A percentile compares a stretch with the other conserved stretches of the same genome.
Evolutionary conservation across 495 filamentous ascomycete species (phyloP).

Genomic region (Penicillium paradoxum): DNA sequence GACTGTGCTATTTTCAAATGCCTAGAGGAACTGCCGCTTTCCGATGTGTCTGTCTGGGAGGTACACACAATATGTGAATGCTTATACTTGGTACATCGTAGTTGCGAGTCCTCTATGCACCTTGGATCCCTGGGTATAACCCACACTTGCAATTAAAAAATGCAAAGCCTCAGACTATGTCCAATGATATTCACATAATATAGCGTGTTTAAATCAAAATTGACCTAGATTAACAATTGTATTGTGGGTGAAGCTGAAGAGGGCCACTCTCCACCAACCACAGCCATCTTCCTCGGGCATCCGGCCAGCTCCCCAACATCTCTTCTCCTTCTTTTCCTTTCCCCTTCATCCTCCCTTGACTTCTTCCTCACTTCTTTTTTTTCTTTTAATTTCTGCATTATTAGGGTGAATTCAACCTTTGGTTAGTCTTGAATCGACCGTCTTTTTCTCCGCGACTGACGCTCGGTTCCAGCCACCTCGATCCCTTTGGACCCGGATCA

Average conservation of each 20-base stretch:
- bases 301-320: conserved; percentile 23
- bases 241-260: conserved; percentile 27
- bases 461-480: conserved; percentile 51
- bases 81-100: not conserved
- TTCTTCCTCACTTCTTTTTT: conserved; percentile 33
- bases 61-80: too few species aligned
- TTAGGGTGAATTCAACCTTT: conserved; percentile 7
- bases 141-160: not conserved
- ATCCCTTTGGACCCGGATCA: conserved; percentile 46
- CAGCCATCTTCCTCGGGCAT: conserved; percentile 23
- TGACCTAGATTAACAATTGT: conserved; percentile 11
- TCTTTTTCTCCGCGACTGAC: conserved; percentile 30
- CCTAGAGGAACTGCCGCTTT: conserved; percentile 6
- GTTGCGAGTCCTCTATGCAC: not conserved
- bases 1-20: conserved; percentile 13
- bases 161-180: not conserved
- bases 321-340: conserved; percentile 25
- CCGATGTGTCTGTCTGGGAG: not conserved
- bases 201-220: not conserved
- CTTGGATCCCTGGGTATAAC: not conserved
- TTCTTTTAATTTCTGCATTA: conserved; percentile 16
- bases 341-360: conserved; percentile 26
- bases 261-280: conserved; percentile 24
- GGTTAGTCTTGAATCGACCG: conserved; percentile 16
- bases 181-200: not conserved